A percentile compares a stretch with the other conserved stretches of the same genome.
Evolutionary conservation across 768 basidiomycete species (phyloP).

Genomic region (Mycena sanguinolenta): DNA sequence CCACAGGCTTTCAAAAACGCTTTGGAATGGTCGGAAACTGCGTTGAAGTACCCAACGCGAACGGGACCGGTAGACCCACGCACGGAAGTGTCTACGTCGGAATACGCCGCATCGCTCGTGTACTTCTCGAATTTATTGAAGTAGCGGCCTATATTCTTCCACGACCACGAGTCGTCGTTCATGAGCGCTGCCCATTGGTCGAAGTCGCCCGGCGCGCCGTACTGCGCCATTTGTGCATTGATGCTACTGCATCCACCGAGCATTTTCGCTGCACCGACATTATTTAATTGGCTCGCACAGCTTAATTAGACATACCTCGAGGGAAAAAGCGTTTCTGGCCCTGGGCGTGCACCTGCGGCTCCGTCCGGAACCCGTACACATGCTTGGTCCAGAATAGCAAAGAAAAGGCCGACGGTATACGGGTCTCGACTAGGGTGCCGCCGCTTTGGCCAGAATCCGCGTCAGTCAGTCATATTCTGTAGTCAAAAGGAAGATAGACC

Average conservation of each 20-base stretch:
- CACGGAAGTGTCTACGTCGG: constrained; percentile 60
- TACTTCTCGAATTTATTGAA: constrained; percentile 78
- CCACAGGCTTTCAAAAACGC: constrained; percentile 71
- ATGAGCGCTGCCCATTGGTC: constrained; percentile 73
- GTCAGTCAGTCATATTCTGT: background rate
- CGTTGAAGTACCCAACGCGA: constrained; percentile 68
- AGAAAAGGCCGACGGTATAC: constrained; percentile 59
- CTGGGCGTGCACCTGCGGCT: constrained; percentile 64
- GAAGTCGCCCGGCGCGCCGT: constrained; percentile 78
- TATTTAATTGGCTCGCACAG: background rate
- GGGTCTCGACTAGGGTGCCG: constrained; percentile 52
- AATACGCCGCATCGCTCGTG: constrained; percentile 62
- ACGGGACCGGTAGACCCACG: constrained; percentile 71
- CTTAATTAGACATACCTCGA: constrained; percentile 58
- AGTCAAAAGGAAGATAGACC: constrained; percentile 55
- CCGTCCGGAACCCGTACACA: constrained; percentile 69
- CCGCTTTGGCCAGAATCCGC: constrained; percentile 51
- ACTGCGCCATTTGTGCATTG: constrained; percentile 77
- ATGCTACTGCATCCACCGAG: constrained; percentile 75
- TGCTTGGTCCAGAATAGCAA: constrained; percentile 60
- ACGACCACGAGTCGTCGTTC: constrained; percentile 74
- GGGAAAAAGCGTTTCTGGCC: constrained; percentile 71
- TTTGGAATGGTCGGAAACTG: constrained; percentile 57
- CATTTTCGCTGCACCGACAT: constrained; percentile 63
- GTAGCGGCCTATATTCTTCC: constrained; percentile 67